These are phyloP conservation scores for Aspergillus saccharolyticus DNA, from an alignment of 495 filamentous ascomycete genomes.

Conservation along the genomic window DNA sequence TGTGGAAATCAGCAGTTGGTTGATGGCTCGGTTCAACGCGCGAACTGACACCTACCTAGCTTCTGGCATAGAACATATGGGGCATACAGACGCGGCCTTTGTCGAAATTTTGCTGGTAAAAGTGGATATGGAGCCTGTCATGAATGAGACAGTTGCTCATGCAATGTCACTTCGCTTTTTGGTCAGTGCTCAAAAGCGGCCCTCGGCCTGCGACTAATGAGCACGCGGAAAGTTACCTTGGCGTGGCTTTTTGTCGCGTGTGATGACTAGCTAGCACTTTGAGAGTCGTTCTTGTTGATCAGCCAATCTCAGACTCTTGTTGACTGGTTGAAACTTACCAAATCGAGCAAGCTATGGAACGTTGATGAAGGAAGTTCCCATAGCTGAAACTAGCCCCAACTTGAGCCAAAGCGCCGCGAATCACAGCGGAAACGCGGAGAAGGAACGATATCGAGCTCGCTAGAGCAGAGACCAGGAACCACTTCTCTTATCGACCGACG, in stretches of 20 bases:
- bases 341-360: background rate
- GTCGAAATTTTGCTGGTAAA: background rate
- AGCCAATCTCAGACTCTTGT: background rate
- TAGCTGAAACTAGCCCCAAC: constrained; percentile 5
- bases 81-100: background rate
- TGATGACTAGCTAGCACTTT: background rate
- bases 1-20: constrained; percentile 3
- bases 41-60: background rate
- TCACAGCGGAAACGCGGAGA: constrained; percentile 3
- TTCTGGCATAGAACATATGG: background rate
- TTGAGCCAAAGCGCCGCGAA: background rate
- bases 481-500: constrained; percentile 14
- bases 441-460: background rate
- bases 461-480: constrained; percentile 1
- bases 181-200: background rate
- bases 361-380: background rate
- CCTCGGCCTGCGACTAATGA: background rate
- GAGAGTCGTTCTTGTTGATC: background rate
- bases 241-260: background rate
- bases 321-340: background rate
- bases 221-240: background rate
- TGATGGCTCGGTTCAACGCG: background rate
- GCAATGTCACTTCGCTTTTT: background rate
- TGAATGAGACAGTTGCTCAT: background rate
- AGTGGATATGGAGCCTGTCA: background rate